Conservation (phyloP, 305 asterid species). For the Fraxinus greggii region DNA sequence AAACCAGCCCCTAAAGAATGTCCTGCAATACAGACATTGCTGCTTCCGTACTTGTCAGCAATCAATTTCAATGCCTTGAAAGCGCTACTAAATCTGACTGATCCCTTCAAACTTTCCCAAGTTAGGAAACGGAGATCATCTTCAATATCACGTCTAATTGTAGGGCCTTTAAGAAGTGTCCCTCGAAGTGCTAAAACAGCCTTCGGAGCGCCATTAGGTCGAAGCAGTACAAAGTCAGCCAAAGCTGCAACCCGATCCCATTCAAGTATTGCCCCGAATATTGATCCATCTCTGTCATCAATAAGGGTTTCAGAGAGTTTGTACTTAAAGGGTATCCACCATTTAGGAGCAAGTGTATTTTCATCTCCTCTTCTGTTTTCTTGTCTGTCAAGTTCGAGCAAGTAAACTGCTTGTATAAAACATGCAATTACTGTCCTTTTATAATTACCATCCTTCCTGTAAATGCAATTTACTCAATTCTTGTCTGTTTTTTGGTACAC, state of each 20-base stretch:
- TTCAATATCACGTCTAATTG: constrained; percentile 79
- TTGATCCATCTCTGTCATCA: constrained; percentile 92
- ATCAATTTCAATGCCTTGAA: constrained; percentile 54
- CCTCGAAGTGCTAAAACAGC: constrained; percentile 84
- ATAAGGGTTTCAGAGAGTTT: constrained; percentile 58
- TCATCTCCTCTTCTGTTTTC: constrained; percentile 54
- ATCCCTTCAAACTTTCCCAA: constrained; percentile 90
- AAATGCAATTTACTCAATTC: constrained; percentile 4
- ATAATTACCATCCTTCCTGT: constrained; percentile 85
- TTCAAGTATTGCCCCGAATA: constrained; percentile 85
- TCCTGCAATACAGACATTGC: constrained; percentile 72
- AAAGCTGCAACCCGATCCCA: constrained; percentile 98
- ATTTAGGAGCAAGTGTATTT: constrained; percentile 86
- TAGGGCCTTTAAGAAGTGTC: constrained; percentile 71
- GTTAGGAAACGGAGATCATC: constrained; percentile 89
- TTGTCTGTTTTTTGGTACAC: constrained; percentile 2
- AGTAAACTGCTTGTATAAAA: constrained; percentile 92
- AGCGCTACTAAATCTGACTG: constrained; percentile 66
- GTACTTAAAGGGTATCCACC: constrained; percentile 98
- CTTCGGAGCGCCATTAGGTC: constrained; percentile 89
- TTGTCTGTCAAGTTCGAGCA: constrained; percentile 94
- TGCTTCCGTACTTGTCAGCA: constrained; percentile 70
- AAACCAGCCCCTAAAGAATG: constrained; percentile 96
- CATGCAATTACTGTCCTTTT: constrained; percentile 91
- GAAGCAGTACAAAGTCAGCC: constrained; percentile 63